Base-by-base conservation (phyloP, 768 basidiomycete genomes). In the Porphyrellus cyaneotinctus region DNA sequence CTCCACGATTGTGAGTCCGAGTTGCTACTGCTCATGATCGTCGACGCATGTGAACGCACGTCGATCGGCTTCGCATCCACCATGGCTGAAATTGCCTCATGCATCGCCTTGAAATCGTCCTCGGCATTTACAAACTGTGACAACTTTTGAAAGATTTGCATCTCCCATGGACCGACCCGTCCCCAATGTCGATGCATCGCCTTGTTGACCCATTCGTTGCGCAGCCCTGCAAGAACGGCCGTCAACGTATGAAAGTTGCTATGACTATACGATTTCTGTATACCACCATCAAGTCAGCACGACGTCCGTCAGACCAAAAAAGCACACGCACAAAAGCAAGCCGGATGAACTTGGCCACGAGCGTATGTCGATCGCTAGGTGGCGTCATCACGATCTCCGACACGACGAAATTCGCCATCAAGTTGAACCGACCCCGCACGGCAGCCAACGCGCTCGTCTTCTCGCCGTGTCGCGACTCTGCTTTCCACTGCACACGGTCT, bases 371-470 rank as follows among this genome's bases (percentile, higher is more conserved):
- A 48, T 90, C 83, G 48, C 68, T 69, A 6, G 84, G 84, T 10
- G 78, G 78, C 1, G 92, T 87, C 51, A 91, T 71, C 22, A 92
- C 79, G 47, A 95, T 79, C 72, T 97, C 94, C 4, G 88, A 84
- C 20, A 81, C 74, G 7, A 86, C 81, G 60, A 93, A 97, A 60
- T 86, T 85, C 2, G 85, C 83, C 70, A 91, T 82, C 41, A 95
- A 71, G 63, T 93, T 92, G 72, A 93, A 95, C 22, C 92, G 80
- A 13, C 85, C 87, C 37, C 91, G 80, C 26, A 91, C 78, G 35
- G 82, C 85, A 3, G 81, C 82, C 54, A 93, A 72, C 23, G 87
- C 85, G 51, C 80, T 87, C 39, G 85, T 85, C 70, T 83, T 88
- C 35, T 83, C 74, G 14, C 75, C 66, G 56, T 73, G 75, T 12